Evolutionary conservation across 1,284 basidiomycete genomes (phyloP).

Genomic region (Boletellus deceptivus): DNA sequence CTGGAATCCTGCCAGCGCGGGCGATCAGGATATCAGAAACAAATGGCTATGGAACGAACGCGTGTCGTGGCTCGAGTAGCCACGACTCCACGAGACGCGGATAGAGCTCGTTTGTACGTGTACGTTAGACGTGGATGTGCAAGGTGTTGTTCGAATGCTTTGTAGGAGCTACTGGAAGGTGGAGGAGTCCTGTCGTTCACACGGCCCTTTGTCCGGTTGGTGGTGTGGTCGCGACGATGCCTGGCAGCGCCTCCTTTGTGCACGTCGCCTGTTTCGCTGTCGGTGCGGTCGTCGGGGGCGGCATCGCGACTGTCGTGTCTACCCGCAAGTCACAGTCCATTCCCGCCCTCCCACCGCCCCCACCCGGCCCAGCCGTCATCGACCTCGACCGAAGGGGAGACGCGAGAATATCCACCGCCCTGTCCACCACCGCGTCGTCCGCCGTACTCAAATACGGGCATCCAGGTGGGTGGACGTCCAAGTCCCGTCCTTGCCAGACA

Average conservation of each 20-base stretch:
- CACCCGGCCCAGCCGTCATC: slow-evolving; percentile 32
- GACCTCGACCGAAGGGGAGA: slow-evolving; percentile 38
- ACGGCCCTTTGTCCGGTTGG: neutral
- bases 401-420: slow-evolving; percentile 27
- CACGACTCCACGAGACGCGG: slow-evolving; percentile 21
- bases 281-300: slow-evolving; percentile 68
- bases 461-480: slow-evolving; percentile 46
- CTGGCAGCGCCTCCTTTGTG: slow-evolving; percentile 44
- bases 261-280: slow-evolving; percentile 72
- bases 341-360: slow-evolving; percentile 3
- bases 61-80: slow-evolving; percentile 49
- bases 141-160: too few species aligned
- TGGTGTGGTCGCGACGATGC: slow-evolving; percentile 31
- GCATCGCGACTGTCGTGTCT: slow-evolving; percentile 52
- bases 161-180: too few species aligned
- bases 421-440: slow-evolving; percentile 21
- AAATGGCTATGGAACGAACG: slow-evolving; percentile 56
- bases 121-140: slow-evolving; percentile 12
- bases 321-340: slow-evolving; percentile 24
- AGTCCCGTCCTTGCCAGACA: too few species aligned
- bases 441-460: slow-evolving; percentile 69
- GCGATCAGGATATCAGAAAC: slow-evolving; percentile 8
- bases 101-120: slow-evolving; percentile 29
- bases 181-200: too few species aligned
- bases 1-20: slow-evolving; percentile 10